A percentile compares a stretch with the other conserved stretches of the same genome.
phyloP scores from a whole-genome alignment of 768 basidiomycete genomes.

The Pulveroboletus sp. region DNA sequence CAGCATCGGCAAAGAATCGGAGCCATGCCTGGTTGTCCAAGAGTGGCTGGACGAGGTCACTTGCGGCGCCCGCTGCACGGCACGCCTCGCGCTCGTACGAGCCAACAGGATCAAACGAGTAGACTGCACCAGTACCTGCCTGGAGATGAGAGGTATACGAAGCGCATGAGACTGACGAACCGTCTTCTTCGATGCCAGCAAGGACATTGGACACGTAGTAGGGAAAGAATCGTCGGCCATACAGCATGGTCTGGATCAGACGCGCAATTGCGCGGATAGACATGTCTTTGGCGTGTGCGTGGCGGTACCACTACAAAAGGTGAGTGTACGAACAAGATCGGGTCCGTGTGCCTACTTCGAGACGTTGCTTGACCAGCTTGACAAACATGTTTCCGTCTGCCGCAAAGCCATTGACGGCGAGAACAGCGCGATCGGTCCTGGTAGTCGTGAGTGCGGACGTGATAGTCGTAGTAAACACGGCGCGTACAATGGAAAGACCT shows the following conservation, averaged over 20 bases:
- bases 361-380: conserved; percentile 90
- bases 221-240: conserved; percentile 94
- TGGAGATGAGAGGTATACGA: conserved; percentile 5
- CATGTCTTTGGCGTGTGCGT: conserved; percentile 97
- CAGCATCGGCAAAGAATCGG: conserved; percentile 50
- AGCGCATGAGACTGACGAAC: conserved; percentile 43
- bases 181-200: conserved; percentile 94
- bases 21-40: conserved; percentile 92
- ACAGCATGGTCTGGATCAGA: conserved; percentile 97
- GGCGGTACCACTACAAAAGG: conserved; percentile 83
- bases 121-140: conserved; percentile 90
- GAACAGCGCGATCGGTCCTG: conserved; percentile 89
- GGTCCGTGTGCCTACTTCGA: conserved; percentile 67
- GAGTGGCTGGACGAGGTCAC: conserved; percentile 92
- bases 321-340: not conserved
- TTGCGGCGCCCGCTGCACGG: conserved; percentile 95
- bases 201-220: conserved; percentile 98
- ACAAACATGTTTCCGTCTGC: conserved; percentile 98
- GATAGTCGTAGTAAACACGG: not conserved
- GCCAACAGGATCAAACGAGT: conserved; percentile 99
- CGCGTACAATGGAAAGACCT: conserved; percentile 88
- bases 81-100: conserved; percentile 97
- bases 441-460: not conserved
- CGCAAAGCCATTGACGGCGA: conserved; percentile 96
- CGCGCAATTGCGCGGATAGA: conserved; percentile 96